These are phyloP conservation scores for Oryza meridionalis DNA, from an alignment of 176 grass and related monocot genomes.

Conservation along the genomic window DNA sequence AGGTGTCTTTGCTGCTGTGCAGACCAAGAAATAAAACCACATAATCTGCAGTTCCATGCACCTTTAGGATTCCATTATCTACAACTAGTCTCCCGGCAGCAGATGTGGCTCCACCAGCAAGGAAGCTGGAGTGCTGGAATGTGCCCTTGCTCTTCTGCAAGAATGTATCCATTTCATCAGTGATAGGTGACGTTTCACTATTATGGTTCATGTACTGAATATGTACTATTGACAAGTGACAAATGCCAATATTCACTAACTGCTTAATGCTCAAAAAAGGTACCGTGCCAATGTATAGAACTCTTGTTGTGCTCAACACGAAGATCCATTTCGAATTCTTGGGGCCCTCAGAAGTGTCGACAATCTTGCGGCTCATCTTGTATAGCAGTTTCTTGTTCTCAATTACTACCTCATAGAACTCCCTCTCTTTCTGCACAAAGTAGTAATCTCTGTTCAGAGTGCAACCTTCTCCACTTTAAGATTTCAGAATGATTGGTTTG, in stretches of 20 bases:
- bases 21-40: not conserved
- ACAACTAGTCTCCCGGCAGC: conserved; percentile 81
- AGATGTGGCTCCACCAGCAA: conserved; percentile 94
- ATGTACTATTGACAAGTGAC: not conserved
- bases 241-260: not conserved
- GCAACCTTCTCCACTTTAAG: not conserved
- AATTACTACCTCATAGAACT: conserved; percentile 71
- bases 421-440: conserved; percentile 85
- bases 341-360: conserved; percentile 62
- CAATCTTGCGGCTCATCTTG: conserved; percentile 66
- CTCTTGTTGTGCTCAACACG: conserved; percentile 83
- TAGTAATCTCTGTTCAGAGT: conserved; percentile 2
- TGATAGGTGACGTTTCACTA: not conserved
- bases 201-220: not conserved
- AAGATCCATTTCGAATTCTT: conserved; percentile 92
- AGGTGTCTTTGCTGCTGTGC: not conserved
- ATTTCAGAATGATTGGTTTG: conserved; percentile 16
- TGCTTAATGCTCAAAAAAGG: not conserved
- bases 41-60: not conserved
- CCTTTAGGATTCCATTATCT: conserved; percentile 73
- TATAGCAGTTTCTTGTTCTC: conserved; percentile 72
- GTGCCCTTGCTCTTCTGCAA: conserved; percentile 91
- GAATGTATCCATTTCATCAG: conserved; percentile 33
- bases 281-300: conserved; percentile 80
- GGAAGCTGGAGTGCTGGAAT: conserved; percentile 99